A percentile compares a stretch with the other conserved stretches of the same genome.
These are phyloP conservation scores for Corchorus capsularis DNA, from an alignment of 345 rosid genomes.

Conservation along the genomic window DNA sequence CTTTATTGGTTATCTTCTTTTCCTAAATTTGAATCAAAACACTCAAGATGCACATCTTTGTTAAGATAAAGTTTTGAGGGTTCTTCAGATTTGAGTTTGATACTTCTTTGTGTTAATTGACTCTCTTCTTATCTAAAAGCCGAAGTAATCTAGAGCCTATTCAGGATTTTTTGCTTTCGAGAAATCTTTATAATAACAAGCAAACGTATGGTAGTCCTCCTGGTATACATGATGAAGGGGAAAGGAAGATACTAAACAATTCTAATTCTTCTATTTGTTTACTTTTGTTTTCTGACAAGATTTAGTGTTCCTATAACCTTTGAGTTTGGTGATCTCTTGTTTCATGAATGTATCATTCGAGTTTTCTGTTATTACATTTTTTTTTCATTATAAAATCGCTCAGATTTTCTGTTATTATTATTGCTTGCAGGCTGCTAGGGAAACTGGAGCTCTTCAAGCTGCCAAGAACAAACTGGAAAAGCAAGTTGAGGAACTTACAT, in stretches of 20 bases:
- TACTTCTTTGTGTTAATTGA: neutral
- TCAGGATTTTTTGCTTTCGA: neutral
- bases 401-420: slow-evolving; percentile 19
- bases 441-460: slow-evolving; percentile 99
- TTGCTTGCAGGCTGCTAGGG: slow-evolving; percentile 82
- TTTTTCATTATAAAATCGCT: neutral
- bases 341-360: neutral
- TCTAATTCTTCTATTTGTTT: slow-evolving; percentile 14
- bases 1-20: neutral
- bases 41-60: neutral
- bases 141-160: neutral
- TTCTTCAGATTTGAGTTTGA: slow-evolving; percentile 18
- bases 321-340: neutral
- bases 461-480: slow-evolving; percentile 97
- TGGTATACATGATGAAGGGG: neutral
- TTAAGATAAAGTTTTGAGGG: neutral
- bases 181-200: neutral
- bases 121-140: neutral
- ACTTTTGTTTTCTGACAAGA: neutral
- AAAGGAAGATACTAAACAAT: neutral
- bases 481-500: slow-evolving; percentile 98
- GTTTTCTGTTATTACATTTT: neutral
- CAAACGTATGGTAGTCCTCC: neutral
- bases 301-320: neutral
- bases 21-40: slow-evolving; percentile 1